Conservation (phyloP, 1,284 basidiomycete genomes). For the Sporisorium scitamineum region DNA sequence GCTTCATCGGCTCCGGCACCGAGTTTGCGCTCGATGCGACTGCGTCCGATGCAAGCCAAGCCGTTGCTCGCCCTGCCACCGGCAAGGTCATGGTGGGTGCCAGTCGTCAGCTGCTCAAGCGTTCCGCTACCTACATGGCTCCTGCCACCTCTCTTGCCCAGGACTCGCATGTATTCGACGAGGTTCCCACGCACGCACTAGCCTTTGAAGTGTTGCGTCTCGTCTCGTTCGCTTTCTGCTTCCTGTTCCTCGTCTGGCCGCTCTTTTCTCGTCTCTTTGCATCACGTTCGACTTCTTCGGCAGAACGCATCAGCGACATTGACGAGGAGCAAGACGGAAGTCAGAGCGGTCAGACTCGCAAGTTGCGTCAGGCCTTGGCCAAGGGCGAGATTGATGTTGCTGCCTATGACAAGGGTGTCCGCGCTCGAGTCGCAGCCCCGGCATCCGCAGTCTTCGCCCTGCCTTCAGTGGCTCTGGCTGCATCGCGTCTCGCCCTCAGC, state of each 20-base stretch:
- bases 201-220: constrained; percentile 58
- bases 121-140: constrained; percentile 44
- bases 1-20: constrained; percentile 57
- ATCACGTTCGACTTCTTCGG: constrained; percentile 3
- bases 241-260: constrained; percentile 54
- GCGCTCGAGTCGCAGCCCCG: constrained; percentile 21
- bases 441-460: constrained; percentile 19
- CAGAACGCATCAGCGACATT: background rate
- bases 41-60: constrained; percentile 15
- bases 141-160: constrained; percentile 15
- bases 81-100: constrained; percentile 55
- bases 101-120: constrained; percentile 64
- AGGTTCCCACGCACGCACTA: constrained; percentile 55
- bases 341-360: constrained; percentile 11
- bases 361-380: constrained; percentile 26
- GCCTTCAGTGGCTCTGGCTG: constrained; percentile 15
- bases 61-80: constrained; percentile 36
- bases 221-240: constrained; percentile 43
- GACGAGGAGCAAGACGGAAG: constrained; percentile 3
- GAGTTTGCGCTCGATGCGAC: constrained; percentile 43
- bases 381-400: constrained; percentile 35
- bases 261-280: constrained; percentile 32
- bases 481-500: constrained; percentile 25
- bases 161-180: constrained; percentile 50
- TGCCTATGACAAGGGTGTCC: constrained; percentile 19